Evolutionary conservation across 352 stramenopile genomes (phyloP).

Genomic region (Achlya hypogyna): DNA sequence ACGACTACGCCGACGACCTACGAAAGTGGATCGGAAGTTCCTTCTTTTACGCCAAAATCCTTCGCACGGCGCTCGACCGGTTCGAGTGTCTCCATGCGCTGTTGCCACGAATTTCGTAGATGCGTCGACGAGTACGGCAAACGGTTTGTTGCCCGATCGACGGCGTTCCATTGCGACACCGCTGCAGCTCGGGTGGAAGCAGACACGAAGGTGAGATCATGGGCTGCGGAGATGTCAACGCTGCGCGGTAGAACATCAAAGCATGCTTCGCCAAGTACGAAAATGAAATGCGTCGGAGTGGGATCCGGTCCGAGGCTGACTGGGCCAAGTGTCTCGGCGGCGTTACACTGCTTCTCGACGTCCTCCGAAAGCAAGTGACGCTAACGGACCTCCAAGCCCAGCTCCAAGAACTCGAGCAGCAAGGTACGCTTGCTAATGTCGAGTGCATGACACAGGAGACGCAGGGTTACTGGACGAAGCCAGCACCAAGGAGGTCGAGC

Average conservation of each 20-base stretch:
- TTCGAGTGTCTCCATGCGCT: neutral
- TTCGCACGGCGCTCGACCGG: conserved; percentile 56
- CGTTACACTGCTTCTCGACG: conserved; percentile 41
- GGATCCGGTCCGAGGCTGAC: conserved; percentile 51
- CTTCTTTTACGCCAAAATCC: conserved; percentile 79
- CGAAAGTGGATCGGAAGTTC: conserved; percentile 65
- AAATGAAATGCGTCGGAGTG: conserved; percentile 52
- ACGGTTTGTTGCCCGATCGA: conserved; percentile 43
- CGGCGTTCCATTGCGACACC: conserved; percentile 39
- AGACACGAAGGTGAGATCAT: conserved; percentile 41
- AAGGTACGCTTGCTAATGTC: too few relatives aligned
- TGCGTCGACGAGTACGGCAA: conserved; percentile 59
- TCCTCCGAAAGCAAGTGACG: conserved; percentile 25
- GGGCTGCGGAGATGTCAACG: neutral
- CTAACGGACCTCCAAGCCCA: neutral
- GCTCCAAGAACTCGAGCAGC: neutral
- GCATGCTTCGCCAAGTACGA: conserved; percentile 66
- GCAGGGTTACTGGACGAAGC: conserved; percentile 28
- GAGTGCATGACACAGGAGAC: too few relatives aligned
- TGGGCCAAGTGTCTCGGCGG: conserved; percentile 54
- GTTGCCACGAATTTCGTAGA: conserved; percentile 16
- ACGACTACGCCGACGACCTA: conserved; percentile 68
- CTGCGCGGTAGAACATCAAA: conserved; percentile 37
- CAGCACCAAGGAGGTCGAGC: conserved; percentile 29
- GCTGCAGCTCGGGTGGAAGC: conserved; percentile 40